A percentile compares a stretch with the other conserved stretches of the same genome.
Evolutionary conservation across 179 eudicot species (phyloP).

Genomic region (Beta lomatogona): DNA sequence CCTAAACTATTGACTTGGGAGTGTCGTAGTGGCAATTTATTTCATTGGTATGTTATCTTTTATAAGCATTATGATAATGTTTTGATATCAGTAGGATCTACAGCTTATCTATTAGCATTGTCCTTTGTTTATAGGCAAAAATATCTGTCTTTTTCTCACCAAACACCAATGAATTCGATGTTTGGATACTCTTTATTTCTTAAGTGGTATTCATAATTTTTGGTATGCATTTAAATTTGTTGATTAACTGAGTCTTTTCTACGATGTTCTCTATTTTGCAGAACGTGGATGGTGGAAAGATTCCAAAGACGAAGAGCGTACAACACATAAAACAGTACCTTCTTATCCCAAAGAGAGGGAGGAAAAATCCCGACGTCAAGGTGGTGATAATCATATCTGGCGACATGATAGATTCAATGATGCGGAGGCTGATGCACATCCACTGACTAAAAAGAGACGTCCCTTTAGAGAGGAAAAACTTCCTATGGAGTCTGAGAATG

Average conservation of each 20-base stretch:
- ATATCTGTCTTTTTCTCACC: background rate
- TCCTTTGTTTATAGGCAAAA: background rate
- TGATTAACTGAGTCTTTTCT: background rate
- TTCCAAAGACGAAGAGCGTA: slow-evolving; percentile 47
- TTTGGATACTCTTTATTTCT: background rate
- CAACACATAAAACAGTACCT: slow-evolving; percentile 30
- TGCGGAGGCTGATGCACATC: slow-evolving; percentile 44
- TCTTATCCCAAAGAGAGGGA: slow-evolving; percentile 35
- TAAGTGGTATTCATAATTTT: background rate
- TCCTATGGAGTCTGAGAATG: slow-evolving; percentile 39
- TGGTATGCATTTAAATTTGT: background rate
- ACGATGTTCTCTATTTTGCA: slow-evolving; percentile 24
- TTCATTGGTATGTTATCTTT: background rate
- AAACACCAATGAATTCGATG: background rate
- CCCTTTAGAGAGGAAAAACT: slow-evolving; percentile 77
- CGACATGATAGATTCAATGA: slow-evolving; percentile 60
- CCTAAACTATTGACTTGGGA: too few species aligned
- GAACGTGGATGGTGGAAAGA: slow-evolving; percentile 76
- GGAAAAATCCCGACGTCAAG: slow-evolving; percentile 46
- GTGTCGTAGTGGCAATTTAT: background rate
- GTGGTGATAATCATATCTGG: slow-evolving; percentile 50
- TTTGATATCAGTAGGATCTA: background rate
- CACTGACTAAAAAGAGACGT: slow-evolving; percentile 64
- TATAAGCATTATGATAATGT: background rate
- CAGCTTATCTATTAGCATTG: background rate